Base-by-base conservation (phyloP, 306 rosid genomes). In the Rosa persica region DNA sequence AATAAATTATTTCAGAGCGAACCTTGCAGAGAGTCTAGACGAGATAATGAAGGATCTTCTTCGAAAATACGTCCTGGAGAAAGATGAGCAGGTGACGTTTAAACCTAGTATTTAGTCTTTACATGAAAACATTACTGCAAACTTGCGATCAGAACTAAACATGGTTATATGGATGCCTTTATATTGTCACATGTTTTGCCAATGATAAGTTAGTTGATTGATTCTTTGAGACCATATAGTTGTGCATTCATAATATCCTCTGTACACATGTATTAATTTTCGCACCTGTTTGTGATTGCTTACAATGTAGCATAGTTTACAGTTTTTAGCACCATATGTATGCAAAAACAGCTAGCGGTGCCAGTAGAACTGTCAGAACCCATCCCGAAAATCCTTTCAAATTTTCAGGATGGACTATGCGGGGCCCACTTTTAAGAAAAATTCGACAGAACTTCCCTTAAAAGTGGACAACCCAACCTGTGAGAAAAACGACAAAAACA, bases 11-110 rank as follows among this genome's bases (percentile, higher is more conserved):
- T n/a, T n/a, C n/a, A n/a, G n/a, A n/a, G n/a, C n/a, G n/a, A n/a
- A n/a, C n/a, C n/a, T n/a, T 36, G 89, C 88, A 8, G 90, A 82
- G 83, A 80, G 81, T 38, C 76, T 88, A 72, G 66, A 86, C 34
- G 93, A 87, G 84, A 82, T 93, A 75, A 16, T 89, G 81, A 82
- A 85, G 87, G 81, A 80, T 80, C 74, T 88, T 70, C 78, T 68
- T 20, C 47, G 71, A 72, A 87, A 76, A 23, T 66, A 62, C 65
- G 36, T 57, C 57, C 84, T 78, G 80, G 88, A 86, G 79, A 64
- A 76, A 73, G 47, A 77, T 65, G 78, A 46, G 81, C 92, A 89
- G 97, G 91, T 87, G 82, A 72, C 54, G 67, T 34, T 77, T 78
- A 61, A 11, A 81, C 23, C 67, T 74, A 72, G n/a, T n/a, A n/a